Conservation (phyloP, 1,139 yeast species). For the Meyerozyma athensensis region DNA sequence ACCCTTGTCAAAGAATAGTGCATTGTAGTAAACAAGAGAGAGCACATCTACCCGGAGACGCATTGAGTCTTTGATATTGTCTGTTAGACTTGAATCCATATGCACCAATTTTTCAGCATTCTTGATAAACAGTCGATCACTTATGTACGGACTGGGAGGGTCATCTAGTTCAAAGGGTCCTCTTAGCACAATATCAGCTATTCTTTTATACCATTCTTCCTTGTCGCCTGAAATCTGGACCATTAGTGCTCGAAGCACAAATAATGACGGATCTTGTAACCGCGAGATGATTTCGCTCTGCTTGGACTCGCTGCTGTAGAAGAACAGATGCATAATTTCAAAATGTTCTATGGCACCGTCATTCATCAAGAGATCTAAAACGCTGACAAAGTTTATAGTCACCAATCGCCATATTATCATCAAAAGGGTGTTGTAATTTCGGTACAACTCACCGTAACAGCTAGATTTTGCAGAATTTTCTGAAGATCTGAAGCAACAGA, state of each 20-base stretch:
- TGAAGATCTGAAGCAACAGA: conserved; percentile 28
- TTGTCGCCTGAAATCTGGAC: conserved; percentile 3
- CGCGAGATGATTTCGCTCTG: background rate
- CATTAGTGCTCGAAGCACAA: background rate
- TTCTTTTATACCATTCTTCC: conserved; percentile 29
- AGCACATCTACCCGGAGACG: conserved; percentile 22
- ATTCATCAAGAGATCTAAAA: conserved; percentile 6
- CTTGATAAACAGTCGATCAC: background rate
- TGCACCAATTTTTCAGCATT: too few relatives aligned
- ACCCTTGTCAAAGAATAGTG: conserved; percentile 12
- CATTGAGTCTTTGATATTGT: conserved; percentile 28
- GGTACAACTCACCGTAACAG: conserved; percentile 21
- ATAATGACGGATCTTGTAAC: background rate
- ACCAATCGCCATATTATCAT: conserved; percentile 20
- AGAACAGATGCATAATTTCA: background rate
- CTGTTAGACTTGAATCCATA: too few relatives aligned
- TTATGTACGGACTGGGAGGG: background rate
- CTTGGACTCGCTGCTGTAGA: conserved; percentile 1
- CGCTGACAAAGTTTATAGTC: conserved; percentile 15
- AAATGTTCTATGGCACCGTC: background rate
- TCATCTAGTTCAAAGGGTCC: too few relatives aligned
- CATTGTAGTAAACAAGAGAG: conserved; percentile 18
- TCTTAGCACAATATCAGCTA: conserved; percentile 20
- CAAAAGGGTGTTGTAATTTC: conserved; percentile 18
- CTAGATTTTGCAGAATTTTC: conserved; percentile 14